Base-by-base conservation (phyloP, 2,329 filamentous ascomycete species). In the Diplodia seriata region DNA sequence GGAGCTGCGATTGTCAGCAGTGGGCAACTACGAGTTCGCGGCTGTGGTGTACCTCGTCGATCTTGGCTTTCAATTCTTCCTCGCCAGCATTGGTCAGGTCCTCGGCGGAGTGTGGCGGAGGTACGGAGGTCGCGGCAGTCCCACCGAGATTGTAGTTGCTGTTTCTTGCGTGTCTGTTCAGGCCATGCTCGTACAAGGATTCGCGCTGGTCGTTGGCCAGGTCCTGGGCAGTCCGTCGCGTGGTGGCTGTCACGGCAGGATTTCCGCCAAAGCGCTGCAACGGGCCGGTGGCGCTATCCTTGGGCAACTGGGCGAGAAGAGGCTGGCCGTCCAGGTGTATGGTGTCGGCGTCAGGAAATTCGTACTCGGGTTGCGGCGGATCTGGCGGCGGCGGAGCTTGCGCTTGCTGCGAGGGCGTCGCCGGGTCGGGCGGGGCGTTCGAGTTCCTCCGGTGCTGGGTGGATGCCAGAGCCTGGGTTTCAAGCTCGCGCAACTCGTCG, bases 401-500 rank as follows among this genome's bases (percentile, higher is more conserved):
- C 26, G 26, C 26, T 26, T 26, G 26, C 26, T 26, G 26, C 26
- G 26, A 26, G 26, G 55, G 59, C n/a, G 47, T 40, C 40, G 12
- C 36, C 51, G 26, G 26, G 33, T 23, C 36, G 15, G 12, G 31
- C 54, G 59, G 59, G 53, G 40, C 51, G 51, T 26, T 29, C 57
- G 53, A 68, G 20, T 43, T n/a, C 29, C 14, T 14, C 14, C 36
- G 38, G 7, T 70, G 69, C 71, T 83, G 81, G 20, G 82, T 84
- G 11, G 81, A 81, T 14, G 74, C 76, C 23, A 81, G 69, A 65
- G 83, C 83, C 55, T 75, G 77, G 51, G 77, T 75, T 73, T 85
- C 83, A 29, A 85, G 78, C 68, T 82, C 76, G 47, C 78, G 75
- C 43, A 85, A 76, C 31, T 81, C 77, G 70, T 81, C 80, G 63